Evolutionary conservation across 306 rosid genomes (phyloP).

Genomic region (Cucumis melo): DNA sequence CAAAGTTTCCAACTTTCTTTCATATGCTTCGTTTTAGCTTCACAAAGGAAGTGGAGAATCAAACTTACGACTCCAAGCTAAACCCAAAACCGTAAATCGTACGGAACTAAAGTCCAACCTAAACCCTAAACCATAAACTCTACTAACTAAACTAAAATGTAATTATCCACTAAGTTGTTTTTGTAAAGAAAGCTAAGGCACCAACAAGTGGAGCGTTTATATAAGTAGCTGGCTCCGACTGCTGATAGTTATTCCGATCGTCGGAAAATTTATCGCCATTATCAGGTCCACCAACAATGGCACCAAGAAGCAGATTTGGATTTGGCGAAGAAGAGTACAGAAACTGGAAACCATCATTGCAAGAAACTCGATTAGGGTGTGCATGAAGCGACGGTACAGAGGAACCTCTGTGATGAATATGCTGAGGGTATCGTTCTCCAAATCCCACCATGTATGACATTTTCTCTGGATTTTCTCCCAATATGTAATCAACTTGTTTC

Average conservation of each 20-base stretch:
- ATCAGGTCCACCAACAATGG: slow-evolving; percentile 90
- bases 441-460: slow-evolving; percentile 84
- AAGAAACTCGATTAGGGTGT: slow-evolving; percentile 25
- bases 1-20: no score
- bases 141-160: no score
- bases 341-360: slow-evolving; percentile 51
- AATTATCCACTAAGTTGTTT: background rate
- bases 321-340: slow-evolving; percentile 38
- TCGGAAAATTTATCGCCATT: slow-evolving; percentile 46
- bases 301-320: slow-evolving; percentile 68
- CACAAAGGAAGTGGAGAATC: background rate
- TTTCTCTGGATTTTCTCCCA: slow-evolving; percentile 57
- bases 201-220: slow-evolving; percentile 86
- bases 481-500: slow-evolving; percentile 70
- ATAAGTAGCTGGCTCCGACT: slow-evolving; percentile 81
- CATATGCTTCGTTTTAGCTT: background rate
- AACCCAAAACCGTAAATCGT: background rate
- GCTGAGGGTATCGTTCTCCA: slow-evolving; percentile 50
- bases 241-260: slow-evolving; percentile 65
- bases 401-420: slow-evolving; percentile 70
- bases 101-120: no score
- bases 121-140: background rate
- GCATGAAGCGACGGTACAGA: slow-evolving; percentile 49
- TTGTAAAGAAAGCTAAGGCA: slow-evolving; percentile 29
- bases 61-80: background rate